These are phyloP conservation scores for Coprinopsis strossmayeri DNA, from an alignment of 768 basidiomycete species.

Conservation along the genomic window DNA sequence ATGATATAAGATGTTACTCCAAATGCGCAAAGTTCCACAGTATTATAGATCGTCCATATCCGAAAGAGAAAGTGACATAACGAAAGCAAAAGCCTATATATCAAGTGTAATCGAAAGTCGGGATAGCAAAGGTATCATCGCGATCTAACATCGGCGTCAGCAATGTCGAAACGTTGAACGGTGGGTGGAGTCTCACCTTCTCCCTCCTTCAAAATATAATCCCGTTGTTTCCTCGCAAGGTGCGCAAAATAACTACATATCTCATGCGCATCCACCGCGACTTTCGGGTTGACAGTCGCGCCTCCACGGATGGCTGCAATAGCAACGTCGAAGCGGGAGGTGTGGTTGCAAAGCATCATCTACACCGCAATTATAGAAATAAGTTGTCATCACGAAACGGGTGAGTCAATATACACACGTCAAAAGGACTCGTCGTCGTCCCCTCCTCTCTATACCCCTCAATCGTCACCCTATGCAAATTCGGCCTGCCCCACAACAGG, in stretches of 20 bases:
- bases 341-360: conserved; percentile 73
- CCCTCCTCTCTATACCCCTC: conserved; percentile 68
- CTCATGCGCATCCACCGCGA: conserved; percentile 54
- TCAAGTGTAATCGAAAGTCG: conserved; percentile 36
- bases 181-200: conserved; percentile 33
- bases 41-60: too few species aligned
- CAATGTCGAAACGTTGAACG: neutral
- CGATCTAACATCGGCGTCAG: conserved; percentile 26
- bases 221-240: conserved; percentile 50
- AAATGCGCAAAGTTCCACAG: too few species aligned
- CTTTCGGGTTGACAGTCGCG: conserved; percentile 41
- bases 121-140: conserved; percentile 40
- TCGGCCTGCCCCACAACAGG: conserved; percentile 51
- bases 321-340: conserved; percentile 64
- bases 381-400: neutral
- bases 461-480: conserved; percentile 43
- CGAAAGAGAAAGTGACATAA: too few species aligned
- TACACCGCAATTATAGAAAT: conserved; percentile 15
- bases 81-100: too few species aligned
- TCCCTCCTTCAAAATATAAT: conserved; percentile 55
- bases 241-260: conserved; percentile 54
- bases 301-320: conserved; percentile 52
- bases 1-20: too few species aligned
- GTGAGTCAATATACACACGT: conserved; percentile 38
- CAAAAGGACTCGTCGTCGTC: conserved; percentile 79